Evolutionary conservation across 2,329 filamentous ascomycete genomes (phyloP).

Genomic region (Hypoxylon sp.): DNA sequence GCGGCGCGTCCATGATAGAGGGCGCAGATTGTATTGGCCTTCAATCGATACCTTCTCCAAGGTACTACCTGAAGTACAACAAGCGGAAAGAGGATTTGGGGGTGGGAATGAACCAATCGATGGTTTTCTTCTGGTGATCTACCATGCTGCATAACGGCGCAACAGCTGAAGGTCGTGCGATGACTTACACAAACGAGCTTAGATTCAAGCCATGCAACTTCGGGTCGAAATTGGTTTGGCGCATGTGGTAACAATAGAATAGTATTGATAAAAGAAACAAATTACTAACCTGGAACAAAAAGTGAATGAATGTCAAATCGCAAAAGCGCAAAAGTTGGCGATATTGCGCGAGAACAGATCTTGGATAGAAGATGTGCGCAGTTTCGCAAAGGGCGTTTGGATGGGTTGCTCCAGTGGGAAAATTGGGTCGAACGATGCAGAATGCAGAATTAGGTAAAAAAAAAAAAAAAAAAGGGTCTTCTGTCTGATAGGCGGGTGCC

Average conservation of each 20-base stretch:
- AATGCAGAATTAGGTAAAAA: too few relatives aligned
- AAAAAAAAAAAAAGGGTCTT: constrained; percentile 31
- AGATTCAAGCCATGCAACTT: constrained; percentile 4
- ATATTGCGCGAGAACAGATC: constrained; percentile 29
- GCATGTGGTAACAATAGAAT: constrained; percentile 1
- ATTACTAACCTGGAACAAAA: constrained; percentile 30
- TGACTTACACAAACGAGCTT: neutral
- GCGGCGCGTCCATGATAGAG: constrained; percentile 21
- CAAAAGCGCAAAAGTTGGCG: constrained; percentile 26
- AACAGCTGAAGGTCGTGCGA: constrained; percentile 22
- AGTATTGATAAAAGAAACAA: constrained; percentile 7
- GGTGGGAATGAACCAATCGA: constrained; percentile 22
- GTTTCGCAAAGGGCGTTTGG: constrained; percentile 20
- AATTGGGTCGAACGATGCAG: constrained; percentile 28
- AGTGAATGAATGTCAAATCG: constrained; percentile 28
- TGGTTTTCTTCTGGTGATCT: constrained; percentile 18
- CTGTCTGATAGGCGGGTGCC: constrained; percentile 9
- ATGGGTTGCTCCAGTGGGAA: constrained; percentile 23
- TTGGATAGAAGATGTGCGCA: constrained; percentile 29
- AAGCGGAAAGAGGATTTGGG: constrained; percentile 6
- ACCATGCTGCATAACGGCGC: constrained; percentile 27
- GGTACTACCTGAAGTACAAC: constrained; percentile 17
- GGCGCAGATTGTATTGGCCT: constrained; percentile 24
- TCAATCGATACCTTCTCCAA: constrained; percentile 23
- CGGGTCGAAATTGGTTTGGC: neutral